Base-by-base conservation (phyloP, 192 early-diverging fungal genomes). In the Geranomyces variabilis region DNA sequence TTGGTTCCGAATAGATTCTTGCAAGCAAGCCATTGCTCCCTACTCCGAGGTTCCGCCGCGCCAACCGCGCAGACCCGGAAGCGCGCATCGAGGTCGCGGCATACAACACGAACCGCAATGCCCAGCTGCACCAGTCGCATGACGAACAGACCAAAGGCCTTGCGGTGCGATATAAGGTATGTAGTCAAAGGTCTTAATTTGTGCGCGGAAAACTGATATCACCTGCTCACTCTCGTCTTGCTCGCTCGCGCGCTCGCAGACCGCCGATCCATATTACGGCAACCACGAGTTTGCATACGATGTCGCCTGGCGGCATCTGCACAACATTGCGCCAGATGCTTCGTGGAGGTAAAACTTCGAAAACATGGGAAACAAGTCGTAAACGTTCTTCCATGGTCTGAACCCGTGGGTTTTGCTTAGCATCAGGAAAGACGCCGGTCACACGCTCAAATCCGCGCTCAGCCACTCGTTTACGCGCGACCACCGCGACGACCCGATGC, bases 401-500 rank as follows among this genome's bases (percentile, higher is more conserved):
- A 41, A 41, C 36, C n/a, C n/a, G n/a, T n/a, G n/a, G n/a, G n/a
- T 41, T 41, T 41, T 41, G 36, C 10, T 41, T 41, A 88, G 87
- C 57, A 80, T 96, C 64, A 88, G 93, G 17, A 78, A 87, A 55
- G 89, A 91, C 26, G 93, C 89, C 14, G 94, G 93, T 15, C 92
- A 96, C 76, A 84, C 89, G 22, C 81, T 93, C 56, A 99, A 99
- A 76, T 90, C 92, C 5, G 81, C 93, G 0, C 43, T 97, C 15
- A 75, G 77, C 9, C 88, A 94, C 78, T 79, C 84, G 56, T 86
- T 87, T 69, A 69, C 83, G 0, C 71, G 79, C 48, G 96, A 99
- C 58, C 77, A 75, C 24, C 88, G 96, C 28, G 92, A 99, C 70
- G 91, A 92, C 65, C 64, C 80, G 4, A 83, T 89, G 31, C 77